phyloP scores from a whole-genome alignment of 2,329 filamentous ascomycete species.

The Epicoccum nigrum region DNA sequence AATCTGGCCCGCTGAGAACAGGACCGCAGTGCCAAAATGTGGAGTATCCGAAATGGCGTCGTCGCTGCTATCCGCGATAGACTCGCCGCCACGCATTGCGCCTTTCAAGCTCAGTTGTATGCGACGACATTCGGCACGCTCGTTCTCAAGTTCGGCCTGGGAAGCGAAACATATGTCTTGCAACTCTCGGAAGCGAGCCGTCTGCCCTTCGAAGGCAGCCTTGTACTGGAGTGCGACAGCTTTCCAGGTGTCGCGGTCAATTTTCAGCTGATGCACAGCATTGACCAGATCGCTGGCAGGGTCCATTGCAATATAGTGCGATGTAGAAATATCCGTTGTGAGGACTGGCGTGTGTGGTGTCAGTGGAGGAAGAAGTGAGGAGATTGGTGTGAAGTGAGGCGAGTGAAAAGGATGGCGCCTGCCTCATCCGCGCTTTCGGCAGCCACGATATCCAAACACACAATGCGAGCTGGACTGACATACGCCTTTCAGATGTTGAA shows the following conservation, averaged over 20 bases:
- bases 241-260: conserved; percentile 40
- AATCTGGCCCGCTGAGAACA: conserved; percentile 13
- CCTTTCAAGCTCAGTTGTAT: conserved; percentile 10
- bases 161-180: conserved; percentile 39
- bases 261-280: conserved; percentile 31
- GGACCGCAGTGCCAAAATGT: conserved; percentile 22
- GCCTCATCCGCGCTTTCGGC: too few relatives aligned
- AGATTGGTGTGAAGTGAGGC: too few relatives aligned
- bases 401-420: too few relatives aligned
- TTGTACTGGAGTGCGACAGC: conserved; percentile 37
- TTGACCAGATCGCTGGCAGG: conserved; percentile 19
- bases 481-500: conserved; percentile 61
- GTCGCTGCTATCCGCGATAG: conserved; percentile 1
- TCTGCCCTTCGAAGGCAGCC: conserved; percentile 36
- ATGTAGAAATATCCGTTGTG: too few relatives aligned
- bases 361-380: too few relatives aligned
- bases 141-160: conserved; percentile 43
- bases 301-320: conserved; percentile 14
- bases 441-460: too few relatives aligned
- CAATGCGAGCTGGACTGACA: too few relatives aligned
- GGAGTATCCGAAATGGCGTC: neutral
- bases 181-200: conserved; percentile 28
- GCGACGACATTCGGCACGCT: conserved; percentile 27
- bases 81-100: neutral
- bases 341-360: too few relatives aligned